These are phyloP conservation scores for Solanum hybrid DNA, from an alignment of 305 asterid genomes.

Conservation along the genomic window DNA sequence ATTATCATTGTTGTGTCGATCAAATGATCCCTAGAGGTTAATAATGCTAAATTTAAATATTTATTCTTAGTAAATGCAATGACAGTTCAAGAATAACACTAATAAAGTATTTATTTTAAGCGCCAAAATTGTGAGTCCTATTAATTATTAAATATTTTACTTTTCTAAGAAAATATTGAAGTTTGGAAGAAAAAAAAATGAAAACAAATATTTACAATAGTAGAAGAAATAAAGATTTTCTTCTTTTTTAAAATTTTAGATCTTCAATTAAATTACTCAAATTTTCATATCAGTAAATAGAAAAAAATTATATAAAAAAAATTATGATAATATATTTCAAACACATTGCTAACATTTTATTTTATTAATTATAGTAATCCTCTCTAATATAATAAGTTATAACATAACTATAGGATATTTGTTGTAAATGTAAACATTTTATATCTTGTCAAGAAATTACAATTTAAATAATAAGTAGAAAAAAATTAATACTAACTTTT, in stretches of 20 bases:
- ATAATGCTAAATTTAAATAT: no score
- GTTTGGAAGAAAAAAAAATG: not conserved
- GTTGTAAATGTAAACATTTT: not conserved
- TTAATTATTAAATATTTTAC: no score
- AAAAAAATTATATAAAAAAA: no score
- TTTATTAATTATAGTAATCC: not conserved
- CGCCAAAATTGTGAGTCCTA: no score
- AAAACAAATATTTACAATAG: not conserved
- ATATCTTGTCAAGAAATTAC: not conserved
- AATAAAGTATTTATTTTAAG: not conserved
- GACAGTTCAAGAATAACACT: no score
- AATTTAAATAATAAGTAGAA: not conserved
- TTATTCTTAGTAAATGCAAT: not conserved
- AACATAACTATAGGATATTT: not conserved
- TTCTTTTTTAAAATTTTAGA: not conserved
- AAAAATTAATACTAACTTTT: not conserved
- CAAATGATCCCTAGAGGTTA: not conserved
- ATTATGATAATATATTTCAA: not conserved
- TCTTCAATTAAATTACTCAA: not conserved
- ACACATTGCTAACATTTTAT: not conserved
- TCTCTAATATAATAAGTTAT: no score
- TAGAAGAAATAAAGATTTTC: not conserved
- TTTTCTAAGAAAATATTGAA: no score
- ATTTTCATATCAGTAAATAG: not conserved
- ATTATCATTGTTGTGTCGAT: not conserved